Conservation (phyloP, 495 filamentous ascomycete genomes). For the Trichoderma reesei region DNA sequence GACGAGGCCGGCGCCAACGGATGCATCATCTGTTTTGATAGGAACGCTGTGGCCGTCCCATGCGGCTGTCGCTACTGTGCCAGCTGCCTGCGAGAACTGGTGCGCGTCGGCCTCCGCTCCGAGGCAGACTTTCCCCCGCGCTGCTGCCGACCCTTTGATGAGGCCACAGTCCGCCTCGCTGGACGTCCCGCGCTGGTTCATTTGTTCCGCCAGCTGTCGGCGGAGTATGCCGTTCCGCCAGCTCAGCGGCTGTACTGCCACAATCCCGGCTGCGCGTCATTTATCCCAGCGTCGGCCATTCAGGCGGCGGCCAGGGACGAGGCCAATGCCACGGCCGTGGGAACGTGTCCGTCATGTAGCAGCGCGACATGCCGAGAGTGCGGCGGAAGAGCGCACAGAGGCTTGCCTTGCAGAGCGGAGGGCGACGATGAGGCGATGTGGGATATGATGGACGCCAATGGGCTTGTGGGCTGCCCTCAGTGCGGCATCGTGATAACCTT, state of each 20-base stretch:
- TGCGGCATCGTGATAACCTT: background rate
- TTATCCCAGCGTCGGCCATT: constrained; percentile 26
- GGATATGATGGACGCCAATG: background rate
- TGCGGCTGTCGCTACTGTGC: constrained; percentile 4
- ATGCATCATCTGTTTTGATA: background rate
- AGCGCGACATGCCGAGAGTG: constrained; percentile 33
- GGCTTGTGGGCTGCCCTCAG: background rate
- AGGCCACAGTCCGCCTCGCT: background rate
- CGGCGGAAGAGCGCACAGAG: constrained; percentile 26
- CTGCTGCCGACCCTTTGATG: background rate
- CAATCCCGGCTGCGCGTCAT: constrained; percentile 24
- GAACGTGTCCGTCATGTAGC: constrained; percentile 26
- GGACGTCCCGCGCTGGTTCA: background rate
- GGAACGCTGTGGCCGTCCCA: background rate
- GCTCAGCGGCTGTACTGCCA: constrained; percentile 27
- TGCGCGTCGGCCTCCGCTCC: background rate
- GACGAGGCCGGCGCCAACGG: background rate
- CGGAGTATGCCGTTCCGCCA: background rate
- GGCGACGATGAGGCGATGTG: background rate
- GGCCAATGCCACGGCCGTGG: constrained; percentile 12
- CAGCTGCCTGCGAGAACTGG: background rate
- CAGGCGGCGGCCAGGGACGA: constrained; percentile 11
- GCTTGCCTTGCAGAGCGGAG: background rate
- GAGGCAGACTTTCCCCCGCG: background rate
- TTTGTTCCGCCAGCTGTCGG: background rate